Evolutionary conservation across 2,329 filamentous ascomycete genomes (phyloP).

Genomic region (Venturia aucupariae): DNA sequence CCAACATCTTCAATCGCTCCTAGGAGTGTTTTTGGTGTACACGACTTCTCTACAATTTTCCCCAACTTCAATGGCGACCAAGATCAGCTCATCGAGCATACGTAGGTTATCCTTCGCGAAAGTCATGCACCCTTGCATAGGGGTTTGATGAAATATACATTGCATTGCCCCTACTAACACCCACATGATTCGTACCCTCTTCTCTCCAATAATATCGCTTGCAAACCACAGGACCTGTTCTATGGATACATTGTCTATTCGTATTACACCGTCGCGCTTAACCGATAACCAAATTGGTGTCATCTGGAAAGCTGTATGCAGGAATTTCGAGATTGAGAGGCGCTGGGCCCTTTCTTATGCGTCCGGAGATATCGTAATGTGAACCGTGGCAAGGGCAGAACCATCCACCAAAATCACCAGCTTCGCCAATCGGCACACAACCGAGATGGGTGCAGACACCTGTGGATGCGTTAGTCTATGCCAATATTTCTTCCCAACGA

Average conservation of each 20-base stretch:
- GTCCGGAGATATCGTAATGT: slow-evolving; percentile 99
- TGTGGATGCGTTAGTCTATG: slow-evolving; percentile 31
- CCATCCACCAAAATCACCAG: slow-evolving; percentile 96
- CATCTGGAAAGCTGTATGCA: slow-evolving; percentile 83
- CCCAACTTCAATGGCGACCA: no score
- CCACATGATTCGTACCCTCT: background rate
- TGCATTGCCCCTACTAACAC: background rate
- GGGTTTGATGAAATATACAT: slow-evolving; percentile 1
- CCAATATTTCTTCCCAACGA: background rate
- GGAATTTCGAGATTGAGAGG: slow-evolving; percentile 97
- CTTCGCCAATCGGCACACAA: slow-evolving; percentile 98
- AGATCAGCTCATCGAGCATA: background rate
- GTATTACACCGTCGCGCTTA: slow-evolving; percentile 39
- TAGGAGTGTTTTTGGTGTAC: no score
- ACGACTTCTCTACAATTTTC: no score
- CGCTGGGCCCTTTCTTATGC: slow-evolving; percentile 93
- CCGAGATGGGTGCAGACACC: slow-evolving; percentile 98
- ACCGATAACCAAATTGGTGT: slow-evolving; percentile 84
- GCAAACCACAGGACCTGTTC: background rate
- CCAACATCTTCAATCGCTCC: no score
- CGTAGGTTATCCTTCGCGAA: background rate
- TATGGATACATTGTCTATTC: slow-evolving; percentile 10
- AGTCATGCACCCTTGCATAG: background rate
- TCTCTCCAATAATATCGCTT: background rate
- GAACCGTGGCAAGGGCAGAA: slow-evolving; percentile 99